Evolutionary conservation across 108 stramenopile species (phyloP).

Genomic region (Pseudonitzschia multistriata): DNA sequence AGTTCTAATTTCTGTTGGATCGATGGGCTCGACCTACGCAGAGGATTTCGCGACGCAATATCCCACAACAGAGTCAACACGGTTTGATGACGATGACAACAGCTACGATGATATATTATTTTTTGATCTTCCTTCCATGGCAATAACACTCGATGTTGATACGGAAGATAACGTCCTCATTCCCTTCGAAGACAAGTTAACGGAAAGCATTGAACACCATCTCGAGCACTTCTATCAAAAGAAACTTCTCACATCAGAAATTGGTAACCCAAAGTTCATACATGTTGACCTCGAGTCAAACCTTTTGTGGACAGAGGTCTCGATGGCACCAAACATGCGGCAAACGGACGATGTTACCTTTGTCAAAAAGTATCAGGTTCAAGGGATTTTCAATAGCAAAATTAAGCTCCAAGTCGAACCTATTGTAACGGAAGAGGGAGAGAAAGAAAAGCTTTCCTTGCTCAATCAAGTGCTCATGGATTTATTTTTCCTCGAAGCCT

Average conservation of each 20-base stretch:
- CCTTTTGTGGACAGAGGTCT: slow-evolving; percentile 20
- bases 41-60: neutral
- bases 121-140: slow-evolving; percentile 22
- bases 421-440: neutral
- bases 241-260: slow-evolving; percentile 8
- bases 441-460: neutral
- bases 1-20: neutral
- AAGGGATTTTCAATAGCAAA: neutral
- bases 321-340: neutral
- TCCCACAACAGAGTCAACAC: neutral
- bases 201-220: slow-evolving; percentile 12
- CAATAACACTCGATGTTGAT: slow-evolving; percentile 18
- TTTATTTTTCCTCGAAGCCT: slow-evolving; percentile 35
- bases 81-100: neutral
- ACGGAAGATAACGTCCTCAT: slow-evolving; percentile 3
- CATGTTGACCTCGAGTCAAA: slow-evolving; percentile 9
- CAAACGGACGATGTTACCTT: neutral
- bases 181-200: slow-evolving; percentile 20
- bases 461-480: slow-evolving; percentile 22
- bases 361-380: slow-evolving; percentile 20
- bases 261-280: neutral
- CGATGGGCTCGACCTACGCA: neutral
- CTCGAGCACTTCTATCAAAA: slow-evolving; percentile 20
- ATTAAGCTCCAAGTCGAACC: slow-evolving; percentile 3
- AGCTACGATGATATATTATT: neutral